Percentiles rank a stretch among this genome's conserved stretches.
phyloP scores from a whole-genome alignment of 2,329 filamentous ascomycete species.

The Magnaporthiopsis poae region DNA sequence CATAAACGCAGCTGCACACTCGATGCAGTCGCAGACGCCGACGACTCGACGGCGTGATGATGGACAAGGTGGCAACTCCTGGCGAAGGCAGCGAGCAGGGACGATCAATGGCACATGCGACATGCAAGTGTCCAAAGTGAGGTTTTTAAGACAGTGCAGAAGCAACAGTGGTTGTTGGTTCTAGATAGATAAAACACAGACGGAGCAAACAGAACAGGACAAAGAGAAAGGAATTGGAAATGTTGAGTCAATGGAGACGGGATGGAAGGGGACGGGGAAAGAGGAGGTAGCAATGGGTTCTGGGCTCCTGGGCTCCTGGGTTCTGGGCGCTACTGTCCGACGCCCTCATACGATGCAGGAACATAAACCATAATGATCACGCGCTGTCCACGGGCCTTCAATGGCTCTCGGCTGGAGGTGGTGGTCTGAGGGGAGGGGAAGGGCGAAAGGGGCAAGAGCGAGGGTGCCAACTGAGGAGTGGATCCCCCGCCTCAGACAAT shows the following conservation, averaged over 20 bases:
- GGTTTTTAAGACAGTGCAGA: not conserved
- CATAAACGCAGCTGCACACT: not conserved
- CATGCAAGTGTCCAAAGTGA: not conserved
- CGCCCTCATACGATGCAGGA: conserved; percentile 9
- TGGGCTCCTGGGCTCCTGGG: not conserved
- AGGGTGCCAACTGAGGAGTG: not conserved
- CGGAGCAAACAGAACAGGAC: not conserved
- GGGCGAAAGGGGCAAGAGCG: not conserved
- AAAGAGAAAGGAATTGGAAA: conserved; percentile 2
- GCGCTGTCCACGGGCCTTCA: conserved; percentile 1
- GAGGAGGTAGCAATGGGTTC: not conserved
- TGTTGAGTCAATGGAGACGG: not conserved
- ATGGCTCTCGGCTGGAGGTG: not conserved
- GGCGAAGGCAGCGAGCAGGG: not conserved
- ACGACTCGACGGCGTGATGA: not conserved
- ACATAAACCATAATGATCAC: conserved; percentile 9
- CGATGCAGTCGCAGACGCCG: not conserved
- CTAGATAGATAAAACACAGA: not conserved
- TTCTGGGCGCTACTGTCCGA: not conserved
- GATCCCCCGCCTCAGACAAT: not conserved
- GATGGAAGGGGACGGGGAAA: not conserved
- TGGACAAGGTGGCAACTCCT: not conserved
- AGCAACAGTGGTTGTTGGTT: not conserved
- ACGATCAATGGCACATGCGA: not conserved
- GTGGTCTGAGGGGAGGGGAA: conserved; percentile 2